Base-by-base conservation (phyloP, 352 stramenopile species). In the Phytophthora cactorum region DNA sequence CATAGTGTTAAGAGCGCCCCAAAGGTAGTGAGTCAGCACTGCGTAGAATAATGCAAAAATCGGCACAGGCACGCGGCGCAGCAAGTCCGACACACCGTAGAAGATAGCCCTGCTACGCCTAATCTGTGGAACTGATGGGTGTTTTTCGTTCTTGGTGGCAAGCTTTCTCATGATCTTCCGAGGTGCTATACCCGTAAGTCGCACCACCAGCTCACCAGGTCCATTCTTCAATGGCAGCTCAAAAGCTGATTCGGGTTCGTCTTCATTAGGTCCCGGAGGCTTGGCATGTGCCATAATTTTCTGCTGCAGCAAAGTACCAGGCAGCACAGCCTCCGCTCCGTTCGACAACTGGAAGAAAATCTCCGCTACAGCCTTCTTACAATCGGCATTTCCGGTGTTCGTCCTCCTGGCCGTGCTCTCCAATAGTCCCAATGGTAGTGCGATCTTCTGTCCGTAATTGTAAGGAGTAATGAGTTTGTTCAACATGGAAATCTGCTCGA, bases 401-500 rank as follows among this genome's bases (percentile, higher is more conserved):
- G 56, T 52, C 27, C 67, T 67, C 25, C 71, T 73, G 9, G 75
- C 75, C 15, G 67, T 73, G 52, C 74, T 84, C 49, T 92, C 82
- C 36, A 95, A 61, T 31, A 95, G 55, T 12, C 74, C 79, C 36
- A 88, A 65, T 12, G 86, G 82, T 43, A 96, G 44, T 28, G 85
- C 86, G 70, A 96, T 96, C 67, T 91, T 91, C 68, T 96, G 88
- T 41, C 86, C 84, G 66, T 93, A 96, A 57, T 85, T 81, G 57
- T 96, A 96, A 2, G 81, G 62, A 59, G 86, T 89, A 59, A 96
- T 92, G 58, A 93, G 79, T 64, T 93, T 94, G 70, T 91, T 90
- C 25, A 91, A 66, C 79, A 96, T 91, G 53, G 83, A 84, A 68
- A 96, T 92, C 68, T 93, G 83, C 66, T 92, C 81, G 17, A 96